phyloP scores from a whole-genome alignment of 208 protist genomes.

The Leishmania martiniquensis region DNA sequence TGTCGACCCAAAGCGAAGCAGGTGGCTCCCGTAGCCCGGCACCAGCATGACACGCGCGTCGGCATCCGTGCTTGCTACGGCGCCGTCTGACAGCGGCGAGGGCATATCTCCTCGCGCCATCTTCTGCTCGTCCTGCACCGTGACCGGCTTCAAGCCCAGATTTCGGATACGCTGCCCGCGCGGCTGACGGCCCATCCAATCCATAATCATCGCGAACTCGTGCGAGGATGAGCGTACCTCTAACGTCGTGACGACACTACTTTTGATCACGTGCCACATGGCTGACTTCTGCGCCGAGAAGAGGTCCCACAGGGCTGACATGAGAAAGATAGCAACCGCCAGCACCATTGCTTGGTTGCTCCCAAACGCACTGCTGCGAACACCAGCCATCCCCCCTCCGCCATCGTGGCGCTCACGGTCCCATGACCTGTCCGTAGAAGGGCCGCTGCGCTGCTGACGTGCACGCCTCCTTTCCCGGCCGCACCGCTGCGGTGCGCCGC shows the following conservation, averaged over 20 bases:
- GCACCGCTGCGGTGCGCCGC: neutral
- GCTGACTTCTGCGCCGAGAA: conserved; percentile 55
- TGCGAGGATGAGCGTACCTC: conserved; percentile 88
- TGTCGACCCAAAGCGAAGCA: conserved; percentile 57
- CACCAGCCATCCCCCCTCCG: neutral
- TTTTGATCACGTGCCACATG: conserved; percentile 44
- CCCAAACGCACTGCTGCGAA: conserved; percentile 19
- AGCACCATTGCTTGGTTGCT: conserved; percentile 54
- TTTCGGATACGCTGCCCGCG: conserved; percentile 60
- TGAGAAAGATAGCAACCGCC: conserved; percentile 59
- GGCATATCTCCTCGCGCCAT: conserved; percentile 12
- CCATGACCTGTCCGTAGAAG: neutral
- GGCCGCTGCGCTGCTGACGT: conserved; percentile 11
- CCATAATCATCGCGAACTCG: conserved; percentile 90
- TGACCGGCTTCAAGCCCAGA: conserved; percentile 72
- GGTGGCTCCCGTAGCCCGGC: conserved; percentile 85
- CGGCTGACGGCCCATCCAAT: conserved; percentile 88
- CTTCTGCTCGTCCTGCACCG: conserved; percentile 58
- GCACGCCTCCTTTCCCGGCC: conserved; percentile 8
- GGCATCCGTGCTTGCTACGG: neutral
- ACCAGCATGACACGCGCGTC: conserved; percentile 50
- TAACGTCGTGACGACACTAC: conserved; percentile 70
- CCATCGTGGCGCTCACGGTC: neutral
- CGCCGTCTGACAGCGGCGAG: conserved; percentile 9
- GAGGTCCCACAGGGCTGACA: conserved; percentile 76